Conservation (phyloP, 2,329 filamentous ascomycete species). For the Calonectria leucothoes region DNA sequence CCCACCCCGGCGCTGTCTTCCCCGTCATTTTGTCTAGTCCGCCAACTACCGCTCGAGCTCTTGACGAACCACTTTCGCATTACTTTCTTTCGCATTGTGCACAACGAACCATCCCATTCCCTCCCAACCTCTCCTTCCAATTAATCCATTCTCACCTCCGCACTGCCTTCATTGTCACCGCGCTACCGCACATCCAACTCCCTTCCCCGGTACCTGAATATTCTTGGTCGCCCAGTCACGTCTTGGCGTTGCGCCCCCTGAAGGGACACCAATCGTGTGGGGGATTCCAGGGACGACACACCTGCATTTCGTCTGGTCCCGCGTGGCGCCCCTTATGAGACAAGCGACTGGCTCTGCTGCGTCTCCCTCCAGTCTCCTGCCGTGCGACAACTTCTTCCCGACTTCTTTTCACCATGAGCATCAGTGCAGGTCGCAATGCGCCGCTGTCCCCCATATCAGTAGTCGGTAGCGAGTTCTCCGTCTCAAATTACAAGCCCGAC, state of each 20-base stretch:
- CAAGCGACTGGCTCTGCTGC: conserved; percentile 39
- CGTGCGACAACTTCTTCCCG: conserved; percentile 37
- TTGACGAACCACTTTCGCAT: conserved; percentile 7
- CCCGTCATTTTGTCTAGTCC: conserved; percentile 12
- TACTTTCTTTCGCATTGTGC: neutral
- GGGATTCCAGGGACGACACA: conserved; percentile 42
- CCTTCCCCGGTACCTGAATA: conserved; percentile 21
- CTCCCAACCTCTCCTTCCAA: neutral
- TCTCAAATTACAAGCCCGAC: conserved; percentile 72
- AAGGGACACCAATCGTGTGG: conserved; percentile 41
- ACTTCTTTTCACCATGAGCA: conserved; percentile 63
- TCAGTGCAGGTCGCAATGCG: conserved; percentile 72
- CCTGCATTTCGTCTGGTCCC: conserved; percentile 41
- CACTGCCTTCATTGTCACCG: neutral
- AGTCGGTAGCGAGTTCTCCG: conserved; percentile 86
- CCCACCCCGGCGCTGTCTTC: conserved; percentile 13
- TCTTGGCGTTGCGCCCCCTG: conserved; percentile 42
- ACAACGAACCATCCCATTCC: neutral
- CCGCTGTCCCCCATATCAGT: conserved; percentile 85
- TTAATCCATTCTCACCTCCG: neutral
- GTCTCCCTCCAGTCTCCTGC: conserved; percentile 38
- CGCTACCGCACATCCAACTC: neutral
- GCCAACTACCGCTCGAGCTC: conserved; percentile 18
- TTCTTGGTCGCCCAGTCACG: conserved; percentile 32
- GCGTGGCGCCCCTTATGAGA: conserved; percentile 43